Evolutionary conservation across 2,329 filamentous ascomycete genomes (phyloP), one percentile per base, ranked within the genome.

Genomic region (Xylariaceae sp.): DNA sequence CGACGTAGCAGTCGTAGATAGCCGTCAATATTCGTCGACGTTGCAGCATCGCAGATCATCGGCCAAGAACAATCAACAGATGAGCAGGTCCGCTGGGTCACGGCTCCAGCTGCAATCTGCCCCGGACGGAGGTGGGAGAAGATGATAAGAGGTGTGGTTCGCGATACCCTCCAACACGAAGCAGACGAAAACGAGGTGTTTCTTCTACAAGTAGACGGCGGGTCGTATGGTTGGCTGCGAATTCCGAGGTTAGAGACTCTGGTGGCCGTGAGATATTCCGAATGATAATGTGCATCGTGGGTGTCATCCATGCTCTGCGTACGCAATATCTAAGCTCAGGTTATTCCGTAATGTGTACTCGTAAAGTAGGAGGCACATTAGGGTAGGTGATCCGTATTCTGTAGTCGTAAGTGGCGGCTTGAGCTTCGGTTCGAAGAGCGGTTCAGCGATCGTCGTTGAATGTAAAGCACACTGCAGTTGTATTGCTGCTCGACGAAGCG

Each of bases 141-240:
- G 2, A 45, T 45, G 42, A 45, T 45, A 44, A 52, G 44, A 37
- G 37, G 23, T 35, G 48, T 49, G 52, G 42, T 35, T 35, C 17
- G 17, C 49, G 17, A 37, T 35, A 11, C 6, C n/a, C 13, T 49
- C 17, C 47, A 23, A 18, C 17, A 6, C 23, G 30, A 10, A 37
- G 37, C 37, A 58, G 59, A 54, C 17, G 51, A 35, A 50, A 44
- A 39, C 23, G 13, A 55, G 15, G 4, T 49, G 7, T 54, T 44
- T 37, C 51, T 30, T 42, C 37, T 42, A 30, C 23, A 30, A 30
- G 23, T 30, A 18, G 47, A 48, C 7, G 18, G 44, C 5, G 52
- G 47, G 5, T 47, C n/a, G 15, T 18, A 8, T 47, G 54, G 58
- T 53, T 60, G 37, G 51, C 13, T 57, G 18, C 30, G 13, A 60